These are phyloP conservation scores for Iris pallida DNA, from an alignment of 116 monocot genomes.

Conservation along the genomic window DNA sequence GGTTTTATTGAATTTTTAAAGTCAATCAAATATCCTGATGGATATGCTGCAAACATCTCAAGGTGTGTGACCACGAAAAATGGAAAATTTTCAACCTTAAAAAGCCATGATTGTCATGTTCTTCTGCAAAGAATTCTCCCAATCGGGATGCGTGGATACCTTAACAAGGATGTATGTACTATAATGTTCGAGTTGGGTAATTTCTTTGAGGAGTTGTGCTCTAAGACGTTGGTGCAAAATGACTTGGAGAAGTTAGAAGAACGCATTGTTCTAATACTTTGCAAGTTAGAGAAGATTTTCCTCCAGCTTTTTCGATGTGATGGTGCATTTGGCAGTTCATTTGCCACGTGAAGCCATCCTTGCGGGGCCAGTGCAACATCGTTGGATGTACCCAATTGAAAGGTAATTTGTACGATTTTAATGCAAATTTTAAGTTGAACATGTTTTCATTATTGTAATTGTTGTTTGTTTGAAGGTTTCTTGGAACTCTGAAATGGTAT, in stretches of 20 bases:
- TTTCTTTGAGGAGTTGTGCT: constrained; percentile 8
- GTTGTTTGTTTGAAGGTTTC: background rate
- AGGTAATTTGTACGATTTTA: background rate
- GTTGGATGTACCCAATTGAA: constrained; percentile 17
- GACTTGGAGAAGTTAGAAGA: background rate
- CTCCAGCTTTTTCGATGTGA: constrained; percentile 13
- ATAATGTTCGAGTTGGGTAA: background rate
- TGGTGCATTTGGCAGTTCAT: constrained; percentile 15
- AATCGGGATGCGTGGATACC: background rate
- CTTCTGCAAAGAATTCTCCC: constrained; percentile 5
- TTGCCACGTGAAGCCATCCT: constrained; percentile 5
- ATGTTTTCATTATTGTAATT: background rate
- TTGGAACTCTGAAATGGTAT: background rate
- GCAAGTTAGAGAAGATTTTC: constrained; percentile 5
- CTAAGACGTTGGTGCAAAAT: background rate
- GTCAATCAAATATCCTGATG: constrained; percentile 1
- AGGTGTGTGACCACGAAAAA: background rate
- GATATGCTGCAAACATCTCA: constrained; percentile 7
- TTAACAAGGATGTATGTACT: background rate
- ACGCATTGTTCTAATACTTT: constrained; percentile 5
- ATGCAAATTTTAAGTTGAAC: background rate
- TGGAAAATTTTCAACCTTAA: background rate
- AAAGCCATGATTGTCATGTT: constrained; percentile 9
- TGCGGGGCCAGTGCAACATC: constrained; percentile 11
- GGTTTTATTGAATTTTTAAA: background rate